Evolutionary conservation across 495 filamentous ascomycete species (phyloP).

Genomic region (Amniculicola lignicola): DNA sequence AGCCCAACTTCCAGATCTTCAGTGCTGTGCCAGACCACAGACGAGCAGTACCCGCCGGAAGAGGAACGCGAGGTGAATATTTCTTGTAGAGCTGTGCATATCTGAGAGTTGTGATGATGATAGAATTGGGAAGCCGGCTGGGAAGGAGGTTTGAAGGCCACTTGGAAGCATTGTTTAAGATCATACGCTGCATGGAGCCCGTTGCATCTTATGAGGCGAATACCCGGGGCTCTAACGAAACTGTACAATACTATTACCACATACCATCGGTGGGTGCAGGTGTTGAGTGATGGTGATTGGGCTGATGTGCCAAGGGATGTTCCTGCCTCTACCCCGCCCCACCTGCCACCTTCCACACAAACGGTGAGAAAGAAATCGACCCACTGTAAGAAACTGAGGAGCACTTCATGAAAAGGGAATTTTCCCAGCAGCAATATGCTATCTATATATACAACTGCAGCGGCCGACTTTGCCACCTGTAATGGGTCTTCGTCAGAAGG

Average conservation of each 20-base stretch:
- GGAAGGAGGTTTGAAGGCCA: constrained; percentile 16
- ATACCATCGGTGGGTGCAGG: too few species aligned
- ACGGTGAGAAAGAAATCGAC: too few species aligned
- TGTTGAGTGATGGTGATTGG: too few species aligned
- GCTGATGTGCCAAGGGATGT: too few species aligned
- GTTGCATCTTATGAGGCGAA: constrained; percentile 20
- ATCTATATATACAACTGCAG: too few species aligned
- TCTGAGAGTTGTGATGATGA: not conserved
- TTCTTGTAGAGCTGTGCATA: constrained; percentile 63
- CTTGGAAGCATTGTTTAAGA: not conserved
- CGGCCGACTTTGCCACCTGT: too few species aligned
- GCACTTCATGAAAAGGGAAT: too few species aligned
- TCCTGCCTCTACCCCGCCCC: too few species aligned
- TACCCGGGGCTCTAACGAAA: constrained; percentile 7
- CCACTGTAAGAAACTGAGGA: too few species aligned
- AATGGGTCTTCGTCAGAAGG: constrained; percentile 35
- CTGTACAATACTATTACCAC: constrained; percentile 14
- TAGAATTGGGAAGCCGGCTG: not conserved
- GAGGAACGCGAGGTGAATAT: constrained; percentile 85
- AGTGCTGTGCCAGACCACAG: constrained; percentile 88
- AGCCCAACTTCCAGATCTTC: constrained; percentile 91
- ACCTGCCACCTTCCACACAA: too few species aligned
- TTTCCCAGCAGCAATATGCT: too few species aligned
- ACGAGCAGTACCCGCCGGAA: constrained; percentile 76
- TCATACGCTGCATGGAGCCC: constrained; percentile 1